Conservation (phyloP, 2,329 filamentous ascomycete genomes). For the Colletotrichum euphorbiae region DNA sequence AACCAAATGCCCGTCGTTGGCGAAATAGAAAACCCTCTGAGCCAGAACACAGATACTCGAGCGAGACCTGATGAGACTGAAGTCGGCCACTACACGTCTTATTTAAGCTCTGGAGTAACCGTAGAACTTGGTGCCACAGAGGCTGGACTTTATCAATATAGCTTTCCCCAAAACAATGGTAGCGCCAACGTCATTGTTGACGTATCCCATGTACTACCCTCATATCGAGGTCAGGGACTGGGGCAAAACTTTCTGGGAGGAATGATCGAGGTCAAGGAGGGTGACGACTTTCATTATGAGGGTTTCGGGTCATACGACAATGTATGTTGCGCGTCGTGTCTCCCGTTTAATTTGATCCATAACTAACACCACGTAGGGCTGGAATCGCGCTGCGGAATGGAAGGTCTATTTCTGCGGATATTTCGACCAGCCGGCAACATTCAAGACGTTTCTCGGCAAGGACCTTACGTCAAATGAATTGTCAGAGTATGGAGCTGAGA, state of each 20-base stretch:
- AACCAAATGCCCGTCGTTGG: constrained; percentile 68
- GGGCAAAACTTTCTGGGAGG: constrained; percentile 74
- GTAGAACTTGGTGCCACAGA: constrained; percentile 69
- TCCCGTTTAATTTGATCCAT: not conserved
- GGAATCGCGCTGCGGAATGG: constrained; percentile 73
- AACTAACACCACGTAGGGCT: constrained; percentile 56
- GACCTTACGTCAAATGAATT: constrained; percentile 48
- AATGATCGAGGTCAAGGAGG: constrained; percentile 61
- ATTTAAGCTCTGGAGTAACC: constrained; percentile 64
- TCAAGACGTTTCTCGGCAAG: constrained; percentile 57
- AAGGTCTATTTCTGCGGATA: constrained; percentile 72
- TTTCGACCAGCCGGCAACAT: constrained; percentile 62
- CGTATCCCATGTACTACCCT: constrained; percentile 74
- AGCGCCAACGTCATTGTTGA: constrained; percentile 67
- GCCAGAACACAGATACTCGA: constrained; percentile 65
- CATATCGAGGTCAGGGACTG: constrained; percentile 69
- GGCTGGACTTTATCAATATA: constrained; percentile 71
- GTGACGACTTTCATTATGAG: constrained; percentile 63
- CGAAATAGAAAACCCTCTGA: constrained; percentile 63
- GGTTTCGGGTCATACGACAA: constrained; percentile 73
- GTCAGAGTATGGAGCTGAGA: constrained; percentile 47
- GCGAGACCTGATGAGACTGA: constrained; percentile 61
- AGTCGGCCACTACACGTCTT: constrained; percentile 72
- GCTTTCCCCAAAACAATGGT: constrained; percentile 58
- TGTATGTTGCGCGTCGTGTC: constrained; percentile 48